These are phyloP conservation scores for Hypoxylon sp. DNA, from an alignment of 2,329 filamentous ascomycete species.

Conservation along the genomic window DNA sequence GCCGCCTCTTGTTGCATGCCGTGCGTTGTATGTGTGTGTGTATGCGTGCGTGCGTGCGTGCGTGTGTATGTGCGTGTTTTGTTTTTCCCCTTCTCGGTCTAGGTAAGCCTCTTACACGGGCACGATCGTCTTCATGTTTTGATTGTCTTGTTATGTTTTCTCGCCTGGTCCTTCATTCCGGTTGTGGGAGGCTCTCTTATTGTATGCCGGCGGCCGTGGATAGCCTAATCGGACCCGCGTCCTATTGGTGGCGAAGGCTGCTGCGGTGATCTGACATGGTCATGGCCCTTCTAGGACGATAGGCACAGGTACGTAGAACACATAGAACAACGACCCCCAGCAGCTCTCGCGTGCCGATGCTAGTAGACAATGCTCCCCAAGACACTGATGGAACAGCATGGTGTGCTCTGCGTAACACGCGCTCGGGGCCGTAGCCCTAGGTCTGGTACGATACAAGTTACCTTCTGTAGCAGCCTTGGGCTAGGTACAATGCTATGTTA, in stretches of 20 bases:
- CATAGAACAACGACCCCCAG: conserved; percentile 12
- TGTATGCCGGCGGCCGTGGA: conserved; percentile 28
- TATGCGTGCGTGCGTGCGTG: too few species aligned
- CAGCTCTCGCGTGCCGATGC: conserved; percentile 20
- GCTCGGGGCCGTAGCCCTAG: conserved; percentile 6
- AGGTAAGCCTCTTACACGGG: conserved; percentile 11
- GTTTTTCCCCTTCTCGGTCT: conserved; percentile 10
- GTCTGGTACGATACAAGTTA: too few species aligned
- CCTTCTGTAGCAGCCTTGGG: too few species aligned
- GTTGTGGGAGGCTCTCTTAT: conserved; percentile 11
- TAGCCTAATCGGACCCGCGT: conserved; percentile 25
- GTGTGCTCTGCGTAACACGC: conserved; percentile 30
- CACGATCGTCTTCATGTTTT: conserved; percentile 11
- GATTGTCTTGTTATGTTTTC: conserved; percentile 4
- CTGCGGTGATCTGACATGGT: conserved; percentile 31
- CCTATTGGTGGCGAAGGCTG: conserved; percentile 16
- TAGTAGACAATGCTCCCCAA: conserved; percentile 16
- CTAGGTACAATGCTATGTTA: too few species aligned
- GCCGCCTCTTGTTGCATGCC: conserved; percentile 28
- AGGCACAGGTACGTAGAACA: neutral
- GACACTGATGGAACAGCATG: conserved; percentile 31
- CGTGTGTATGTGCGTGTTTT: too few species aligned
- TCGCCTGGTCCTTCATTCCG: conserved; percentile 6
- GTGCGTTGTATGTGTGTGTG: too few species aligned
- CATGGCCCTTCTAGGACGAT: conserved; percentile 29